Percentiles rank a stretch among this genome's conserved stretches.
Evolutionary conservation across 2,329 filamentous ascomycete genomes (phyloP).

Genomic region (Pseudocercospora macadamiae): DNA sequence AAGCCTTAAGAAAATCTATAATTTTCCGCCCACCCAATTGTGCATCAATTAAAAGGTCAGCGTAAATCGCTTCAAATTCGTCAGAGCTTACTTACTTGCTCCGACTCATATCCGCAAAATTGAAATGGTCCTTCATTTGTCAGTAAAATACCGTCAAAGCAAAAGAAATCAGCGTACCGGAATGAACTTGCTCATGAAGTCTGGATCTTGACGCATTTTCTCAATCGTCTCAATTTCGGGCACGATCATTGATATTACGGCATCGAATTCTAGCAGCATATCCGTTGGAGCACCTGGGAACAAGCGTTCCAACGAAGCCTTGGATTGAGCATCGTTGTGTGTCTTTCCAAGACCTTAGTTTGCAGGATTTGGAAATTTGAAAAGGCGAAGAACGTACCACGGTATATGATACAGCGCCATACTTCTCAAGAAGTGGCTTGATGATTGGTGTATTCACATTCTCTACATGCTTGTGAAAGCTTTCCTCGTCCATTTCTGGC

Average conservation of each 20-base stretch:
- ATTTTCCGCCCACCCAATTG: not conserved
- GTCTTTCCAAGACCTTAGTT: not conserved
- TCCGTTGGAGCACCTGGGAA: constrained; percentile 10
- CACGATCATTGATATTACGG: not conserved
- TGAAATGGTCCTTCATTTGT: not conserved
- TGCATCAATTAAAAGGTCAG: not conserved
- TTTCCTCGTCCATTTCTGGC: constrained; percentile 8
- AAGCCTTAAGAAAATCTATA: not conserved
- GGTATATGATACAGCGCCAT: constrained; percentile 17
- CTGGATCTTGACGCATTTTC: constrained; percentile 17
- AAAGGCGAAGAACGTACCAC: constrained; percentile 13
- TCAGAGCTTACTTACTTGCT: not conserved
- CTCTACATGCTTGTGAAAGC: constrained; percentile 11
- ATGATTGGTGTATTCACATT: constrained; percentile 19
- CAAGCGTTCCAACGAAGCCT: constrained; percentile 7
- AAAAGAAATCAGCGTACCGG: not conserved
- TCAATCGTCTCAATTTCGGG: not conserved
- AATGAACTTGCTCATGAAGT: constrained; percentile 13
- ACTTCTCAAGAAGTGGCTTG: constrained; percentile 15
- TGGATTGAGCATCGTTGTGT: constrained; percentile 14
- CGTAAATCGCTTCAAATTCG: too few relatives aligned
- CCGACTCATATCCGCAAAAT: not conserved
- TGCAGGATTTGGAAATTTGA: not conserved
- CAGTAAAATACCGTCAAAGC: not conserved
- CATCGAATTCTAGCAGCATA: constrained; percentile 2